Evolutionary conservation across 2,329 filamentous ascomycete genomes (phyloP).

Genomic region (Trichoderma harzianum): DNA sequence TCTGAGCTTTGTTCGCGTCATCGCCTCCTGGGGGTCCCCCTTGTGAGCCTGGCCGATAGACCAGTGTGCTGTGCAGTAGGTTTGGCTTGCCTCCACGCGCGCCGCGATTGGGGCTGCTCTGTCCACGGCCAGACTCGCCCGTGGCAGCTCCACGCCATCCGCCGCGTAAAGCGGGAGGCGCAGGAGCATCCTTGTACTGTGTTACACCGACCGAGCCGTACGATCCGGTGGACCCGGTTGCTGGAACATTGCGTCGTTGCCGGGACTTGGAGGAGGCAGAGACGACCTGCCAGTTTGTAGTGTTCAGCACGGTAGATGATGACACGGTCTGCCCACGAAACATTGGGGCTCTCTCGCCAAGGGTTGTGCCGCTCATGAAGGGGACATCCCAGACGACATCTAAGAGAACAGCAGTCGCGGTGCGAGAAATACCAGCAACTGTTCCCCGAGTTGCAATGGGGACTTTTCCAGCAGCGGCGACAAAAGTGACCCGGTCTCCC

Average conservation of each 20-base stretch:
- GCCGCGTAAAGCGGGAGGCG: constrained; percentile 53
- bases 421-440: constrained; percentile 90
- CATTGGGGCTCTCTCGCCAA: constrained; percentile 83
- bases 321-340: constrained; percentile 94
- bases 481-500: constrained; percentile 90
- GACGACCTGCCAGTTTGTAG: constrained; percentile 77
- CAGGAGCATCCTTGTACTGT: constrained; percentile 58
- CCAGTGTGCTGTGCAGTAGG: constrained; percentile 50
- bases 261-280: constrained; percentile 53
- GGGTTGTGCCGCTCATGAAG: constrained; percentile 95
- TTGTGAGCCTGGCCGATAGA: constrained; percentile 45
- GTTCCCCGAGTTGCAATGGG: constrained; percentile 90
- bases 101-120: constrained; percentile 39
- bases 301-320: constrained; percentile 82
- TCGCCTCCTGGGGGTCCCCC: constrained; percentile 29
- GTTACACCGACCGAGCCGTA: constrained; percentile 55
- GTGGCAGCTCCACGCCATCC: constrained; percentile 57
- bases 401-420: constrained; percentile 74
- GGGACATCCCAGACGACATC: constrained; percentile 91
- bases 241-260: constrained; percentile 48
- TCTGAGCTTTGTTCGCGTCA: constrained; percentile 6
- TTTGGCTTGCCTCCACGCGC: constrained; percentile 40
- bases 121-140: constrained; percentile 40
- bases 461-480: constrained; percentile 88
- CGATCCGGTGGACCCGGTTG: constrained; percentile 51